Conservation (phyloP, 805 yeast genomes). For the Wickerhamomyces pijperi region DNA sequence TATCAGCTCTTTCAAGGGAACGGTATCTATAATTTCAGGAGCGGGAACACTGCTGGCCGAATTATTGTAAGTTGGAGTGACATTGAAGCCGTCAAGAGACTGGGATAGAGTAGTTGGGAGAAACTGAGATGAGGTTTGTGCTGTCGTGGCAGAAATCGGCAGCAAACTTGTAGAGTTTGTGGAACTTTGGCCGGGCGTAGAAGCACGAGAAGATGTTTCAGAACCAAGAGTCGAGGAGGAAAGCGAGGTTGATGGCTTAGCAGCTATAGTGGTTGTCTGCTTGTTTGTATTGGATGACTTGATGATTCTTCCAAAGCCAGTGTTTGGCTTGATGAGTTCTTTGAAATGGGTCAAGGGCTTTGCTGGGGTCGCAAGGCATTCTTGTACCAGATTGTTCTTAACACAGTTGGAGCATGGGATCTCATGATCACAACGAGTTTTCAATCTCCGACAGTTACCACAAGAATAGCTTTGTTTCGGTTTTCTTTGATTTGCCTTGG, state of each 20-base stretch:
- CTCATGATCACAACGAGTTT: constrained; percentile 11
- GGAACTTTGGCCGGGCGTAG: neutral
- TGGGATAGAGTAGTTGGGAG: too few relatives aligned
- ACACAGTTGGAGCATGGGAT: constrained; percentile 13
- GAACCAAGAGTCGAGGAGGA: too few relatives aligned
- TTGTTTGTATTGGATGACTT: too few relatives aligned
- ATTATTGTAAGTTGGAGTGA: too few relatives aligned
- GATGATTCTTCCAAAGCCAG: constrained; percentile 10
- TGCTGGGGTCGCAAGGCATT: constrained; percentile 10
- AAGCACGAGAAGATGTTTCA: too few relatives aligned
- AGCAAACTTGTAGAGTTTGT: too few relatives aligned
- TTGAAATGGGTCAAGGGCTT: constrained; percentile 9
- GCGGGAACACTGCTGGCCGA: too few relatives aligned
- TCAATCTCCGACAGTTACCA: constrained; percentile 11
- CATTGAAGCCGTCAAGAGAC: too few relatives aligned
- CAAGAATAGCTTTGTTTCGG: constrained; percentile 11
- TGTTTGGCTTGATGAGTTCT: constrained; percentile 12
- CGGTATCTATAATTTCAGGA: neutral
- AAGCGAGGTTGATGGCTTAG: too few relatives aligned
- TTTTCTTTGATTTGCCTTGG: constrained; percentile 1
- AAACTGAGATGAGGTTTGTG: too few relatives aligned
- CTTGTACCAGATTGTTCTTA: constrained; percentile 6
- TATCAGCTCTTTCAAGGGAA: constrained; percentile 1
- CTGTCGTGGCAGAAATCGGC: too few relatives aligned
- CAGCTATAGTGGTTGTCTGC: neutral